phyloP scores from a whole-genome alignment of 164 flowering plant species.

The Berberis thunbergii region DNA sequence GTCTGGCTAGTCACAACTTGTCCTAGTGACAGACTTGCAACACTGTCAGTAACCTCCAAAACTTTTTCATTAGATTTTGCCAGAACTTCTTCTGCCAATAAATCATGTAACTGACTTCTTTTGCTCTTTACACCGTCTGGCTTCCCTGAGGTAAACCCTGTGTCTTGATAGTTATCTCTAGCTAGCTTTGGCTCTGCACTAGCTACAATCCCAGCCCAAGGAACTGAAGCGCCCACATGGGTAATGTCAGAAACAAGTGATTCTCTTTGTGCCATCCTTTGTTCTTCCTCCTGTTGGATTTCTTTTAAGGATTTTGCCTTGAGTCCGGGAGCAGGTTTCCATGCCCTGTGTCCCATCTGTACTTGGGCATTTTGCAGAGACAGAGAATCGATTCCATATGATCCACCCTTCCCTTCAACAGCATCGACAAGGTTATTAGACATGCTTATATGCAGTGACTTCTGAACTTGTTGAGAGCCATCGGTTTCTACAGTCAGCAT shows the following conservation, averaged over 20 bases:
- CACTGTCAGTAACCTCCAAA: conserved; percentile 24
- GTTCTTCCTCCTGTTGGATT: conserved; percentile 85
- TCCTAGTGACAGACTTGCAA: conserved; percentile 10
- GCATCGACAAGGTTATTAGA: conserved; percentile 17
- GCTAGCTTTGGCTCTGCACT: conserved; percentile 40
- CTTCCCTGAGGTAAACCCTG: conserved; percentile 15
- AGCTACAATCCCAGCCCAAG: conserved; percentile 71
- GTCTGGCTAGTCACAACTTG: conserved; percentile 13
- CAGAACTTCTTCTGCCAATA: conserved; percentile 58
- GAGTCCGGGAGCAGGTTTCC: conserved; percentile 91
- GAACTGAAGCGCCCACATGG: conserved; percentile 31
- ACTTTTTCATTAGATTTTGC: conserved; percentile 45
- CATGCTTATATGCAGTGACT: conserved; percentile 9
- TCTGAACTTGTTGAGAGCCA: conserved; percentile 15
- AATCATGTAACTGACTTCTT: conserved; percentile 73
- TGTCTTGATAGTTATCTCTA: conserved; percentile 32
- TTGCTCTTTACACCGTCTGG: conserved; percentile 34
- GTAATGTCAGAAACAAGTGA: conserved; percentile 34
- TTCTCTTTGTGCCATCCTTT: conserved; percentile 48
- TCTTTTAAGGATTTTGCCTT: conserved; percentile 81
- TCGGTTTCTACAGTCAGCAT: conserved; percentile 12
- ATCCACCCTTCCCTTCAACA: conserved; percentile 21
- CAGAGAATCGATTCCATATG: conserved; percentile 19
- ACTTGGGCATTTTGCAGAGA: conserved; percentile 19
- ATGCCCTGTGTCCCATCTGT: conserved; percentile 46